Conservation (phyloP, 2,329 filamentous ascomycete genomes). For the Tolypocladium tropicale region DNA sequence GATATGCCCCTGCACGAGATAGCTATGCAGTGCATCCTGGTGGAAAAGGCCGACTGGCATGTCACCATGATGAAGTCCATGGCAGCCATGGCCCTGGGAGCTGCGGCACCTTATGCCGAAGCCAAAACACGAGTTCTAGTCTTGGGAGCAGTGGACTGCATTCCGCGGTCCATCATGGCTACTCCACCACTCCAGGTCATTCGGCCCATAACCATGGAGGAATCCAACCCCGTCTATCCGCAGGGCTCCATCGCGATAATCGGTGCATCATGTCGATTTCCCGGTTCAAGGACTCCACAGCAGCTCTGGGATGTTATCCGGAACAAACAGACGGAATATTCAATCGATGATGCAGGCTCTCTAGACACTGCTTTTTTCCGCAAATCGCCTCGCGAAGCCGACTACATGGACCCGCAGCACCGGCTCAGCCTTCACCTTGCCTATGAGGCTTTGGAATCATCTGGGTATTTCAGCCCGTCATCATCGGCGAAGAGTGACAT, state of each 20-base stretch:
- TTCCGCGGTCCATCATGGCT: background rate
- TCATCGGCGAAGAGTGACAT: constrained; percentile 1
- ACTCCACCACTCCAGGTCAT: background rate
- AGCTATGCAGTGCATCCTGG: background rate
- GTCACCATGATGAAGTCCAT: background rate
- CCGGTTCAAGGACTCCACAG: background rate
- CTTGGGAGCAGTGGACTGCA: background rate
- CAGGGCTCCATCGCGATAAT: background rate
- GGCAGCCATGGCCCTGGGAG: background rate
- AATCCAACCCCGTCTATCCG: background rate
- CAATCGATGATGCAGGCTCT: constrained; percentile 6
- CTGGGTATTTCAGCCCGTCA: constrained; percentile 7
- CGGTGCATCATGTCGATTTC: constrained; percentile 1
- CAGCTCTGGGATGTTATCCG: constrained; percentile 9
- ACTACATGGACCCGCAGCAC: constrained; percentile 22
- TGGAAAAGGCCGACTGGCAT: background rate
- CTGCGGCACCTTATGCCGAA: background rate
- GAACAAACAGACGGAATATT: background rate
- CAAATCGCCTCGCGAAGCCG: constrained; percentile 15
- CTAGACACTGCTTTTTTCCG: constrained; percentile 19
- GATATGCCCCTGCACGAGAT: background rate
- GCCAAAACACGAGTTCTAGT: background rate
- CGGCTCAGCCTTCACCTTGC: constrained; percentile 20
- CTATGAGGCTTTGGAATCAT: constrained; percentile 19
- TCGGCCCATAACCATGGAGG: background rate